Base-by-base conservation (phyloP, 106 monocot genomes). In the Dendrobium huoshanense region DNA sequence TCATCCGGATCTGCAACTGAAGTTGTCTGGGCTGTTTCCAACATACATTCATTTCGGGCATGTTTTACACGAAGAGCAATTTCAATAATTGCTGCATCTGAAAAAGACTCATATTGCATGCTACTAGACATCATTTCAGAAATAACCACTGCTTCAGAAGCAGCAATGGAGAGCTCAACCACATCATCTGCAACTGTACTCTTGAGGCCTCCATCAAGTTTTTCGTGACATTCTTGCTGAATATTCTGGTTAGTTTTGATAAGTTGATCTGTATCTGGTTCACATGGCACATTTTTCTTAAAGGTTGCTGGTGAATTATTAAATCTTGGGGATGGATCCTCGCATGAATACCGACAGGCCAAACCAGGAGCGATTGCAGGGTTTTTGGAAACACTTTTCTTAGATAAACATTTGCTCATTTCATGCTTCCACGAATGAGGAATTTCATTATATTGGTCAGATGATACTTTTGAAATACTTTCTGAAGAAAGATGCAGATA, bases 131-230 rank as follows among this genome's bases (percentile, higher is more conserved):
- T 58, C 72, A 92, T 77, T 74, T 95, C 90, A 78, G 90, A 86
- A 74, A 95, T 93, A 43, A 79, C 91, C 72, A 93, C 80, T 68
- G 95, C 95, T 87, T 96, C 91, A 45, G 95, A 96, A 51, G 93
- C 93, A 72, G 89, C 85, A 83, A 96, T 85, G 45, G 86, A 91
- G 77, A 93, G 95, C 76, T 95, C 95, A 55, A 93, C 77, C 37
- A 86, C 95, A 81, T 88, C 80, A 55, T 80, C 45, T 75, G 82
- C 55, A 74, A 80, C 85, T 49, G 70, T 44, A 49, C 78, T 75
- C 41, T 76, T 64, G 37, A 86, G 79, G 4, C 84, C 78, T 33
- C 24, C 25, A 75, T 83, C 77, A 61, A 77, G 59, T 41, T 84
- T 82, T 77, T 37, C 70, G 1, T 27, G 80, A 41, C 22, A 42